Conservation (phyloP, 768 basidiomycete species). For the Suillus sp. region DNA sequence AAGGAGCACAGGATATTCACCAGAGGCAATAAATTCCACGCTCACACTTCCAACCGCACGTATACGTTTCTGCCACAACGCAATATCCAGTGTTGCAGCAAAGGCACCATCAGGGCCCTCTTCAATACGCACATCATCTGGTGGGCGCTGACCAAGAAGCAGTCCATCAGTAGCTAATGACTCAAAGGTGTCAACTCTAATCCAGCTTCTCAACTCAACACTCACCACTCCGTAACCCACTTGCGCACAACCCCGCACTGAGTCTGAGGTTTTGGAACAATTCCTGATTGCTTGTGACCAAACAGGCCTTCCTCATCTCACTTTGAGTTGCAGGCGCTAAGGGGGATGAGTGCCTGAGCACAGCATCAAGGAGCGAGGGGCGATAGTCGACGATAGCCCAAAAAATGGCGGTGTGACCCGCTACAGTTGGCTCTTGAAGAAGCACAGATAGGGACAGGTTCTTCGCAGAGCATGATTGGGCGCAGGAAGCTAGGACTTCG, state of each 20-base stretch:
- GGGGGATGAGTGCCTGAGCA: conserved; percentile 54
- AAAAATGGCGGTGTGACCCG: conserved; percentile 32
- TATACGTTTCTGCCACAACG: conserved; percentile 71
- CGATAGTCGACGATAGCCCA: conserved; percentile 39
- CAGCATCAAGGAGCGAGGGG: conserved; percentile 44
- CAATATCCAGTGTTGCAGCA: conserved; percentile 50
- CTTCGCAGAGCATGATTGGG: conserved; percentile 56
- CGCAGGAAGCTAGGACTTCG: conserved; percentile 58
- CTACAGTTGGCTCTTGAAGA: conserved; percentile 29
- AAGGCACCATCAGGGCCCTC: conserved; percentile 51
- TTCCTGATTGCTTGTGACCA: conserved; percentile 35
- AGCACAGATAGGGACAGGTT: conserved; percentile 41
- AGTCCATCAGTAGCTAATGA: conserved; percentile 45
- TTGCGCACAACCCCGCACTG: conserved; percentile 16
- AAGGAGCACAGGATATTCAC: conserved; percentile 34
- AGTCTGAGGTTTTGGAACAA: conserved; percentile 32
- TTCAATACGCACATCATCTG: conserved; percentile 57
- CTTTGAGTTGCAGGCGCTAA: conserved; percentile 45
- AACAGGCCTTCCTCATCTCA: conserved; percentile 69
- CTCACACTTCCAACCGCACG: conserved; percentile 54
- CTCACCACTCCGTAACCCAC: conserved; percentile 28
- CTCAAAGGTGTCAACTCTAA: not conserved
- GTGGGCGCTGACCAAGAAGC: conserved; percentile 41
- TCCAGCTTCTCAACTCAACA: not conserved
- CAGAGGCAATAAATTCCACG: conserved; percentile 66